Evolutionary conservation across 2,329 filamentous ascomycete genomes (phyloP).

Genomic region (Ophiostoma quercus): DNA sequence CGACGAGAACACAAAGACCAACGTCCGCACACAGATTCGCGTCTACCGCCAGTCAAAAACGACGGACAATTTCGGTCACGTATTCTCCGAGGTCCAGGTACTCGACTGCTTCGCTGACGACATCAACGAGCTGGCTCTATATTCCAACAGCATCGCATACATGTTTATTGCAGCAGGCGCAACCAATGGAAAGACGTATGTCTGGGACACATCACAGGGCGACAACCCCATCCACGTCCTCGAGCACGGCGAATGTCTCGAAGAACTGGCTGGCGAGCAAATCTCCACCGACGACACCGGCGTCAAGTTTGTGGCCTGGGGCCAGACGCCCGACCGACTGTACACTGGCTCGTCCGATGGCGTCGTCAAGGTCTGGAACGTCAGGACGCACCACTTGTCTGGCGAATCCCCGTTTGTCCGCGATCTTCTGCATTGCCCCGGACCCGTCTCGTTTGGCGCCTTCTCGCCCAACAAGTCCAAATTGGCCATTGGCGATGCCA

Average conservation of each 20-base stretch:
- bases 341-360: conserved; percentile 62
- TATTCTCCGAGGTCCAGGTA: conserved; percentile 46
- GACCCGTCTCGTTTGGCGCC: conserved; percentile 52
- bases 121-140: conserved; percentile 57
- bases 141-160: conserved; percentile 17
- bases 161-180: conserved; percentile 55
- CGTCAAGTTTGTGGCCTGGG: conserved; percentile 61
- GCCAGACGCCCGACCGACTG: conserved; percentile 50
- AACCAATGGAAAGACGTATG: conserved; percentile 57
- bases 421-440: conserved; percentile 50
- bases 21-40: conserved; percentile 47
- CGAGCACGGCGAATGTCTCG: conserved; percentile 43
- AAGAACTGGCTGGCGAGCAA: conserved; percentile 28
- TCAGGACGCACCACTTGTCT: conserved; percentile 38
- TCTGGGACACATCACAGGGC: conserved; percentile 57
- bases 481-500: conserved; percentile 56
- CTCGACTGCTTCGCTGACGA: conserved; percentile 56
- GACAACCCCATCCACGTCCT: conserved; percentile 54
- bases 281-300: conserved; percentile 50
- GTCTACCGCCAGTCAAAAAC: conserved; percentile 42
- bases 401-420: conserved; percentile 43
- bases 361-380: conserved; percentile 58
- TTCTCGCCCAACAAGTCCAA: conserved; percentile 54
- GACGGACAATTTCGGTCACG: conserved; percentile 31
- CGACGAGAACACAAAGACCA: conserved; percentile 45